phyloP scores from a whole-genome alignment of 805 yeast genomes.

The Candida orba region DNA sequence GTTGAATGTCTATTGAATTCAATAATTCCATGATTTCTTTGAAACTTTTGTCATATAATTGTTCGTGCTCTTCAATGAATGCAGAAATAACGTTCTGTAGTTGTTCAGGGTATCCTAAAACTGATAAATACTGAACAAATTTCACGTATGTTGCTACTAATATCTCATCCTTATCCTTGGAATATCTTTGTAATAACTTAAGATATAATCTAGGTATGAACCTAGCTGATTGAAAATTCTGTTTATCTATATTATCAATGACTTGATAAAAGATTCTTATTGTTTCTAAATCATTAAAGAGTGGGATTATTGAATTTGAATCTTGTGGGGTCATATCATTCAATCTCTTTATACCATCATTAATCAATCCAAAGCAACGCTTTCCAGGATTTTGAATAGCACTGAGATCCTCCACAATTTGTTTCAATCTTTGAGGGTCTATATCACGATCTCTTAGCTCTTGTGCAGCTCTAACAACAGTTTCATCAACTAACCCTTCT shows the following conservation, averaged over 20 bases:
- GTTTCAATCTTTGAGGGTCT: background rate
- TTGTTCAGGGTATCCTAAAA: slow-evolving; percentile 11
- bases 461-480: slow-evolving; percentile 6
- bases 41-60: slow-evolving; percentile 1
- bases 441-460: slow-evolving; percentile 6
- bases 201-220: slow-evolving; percentile 20
- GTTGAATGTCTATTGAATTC: background rate
- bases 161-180: slow-evolving; percentile 1
- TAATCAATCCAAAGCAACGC: slow-evolving; percentile 8
- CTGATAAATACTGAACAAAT: slow-evolving; percentile 13
- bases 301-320: slow-evolving; percentile 6
- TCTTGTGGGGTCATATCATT: slow-evolving; percentile 1
- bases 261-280: slow-evolving; percentile 8
- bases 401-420: slow-evolving; percentile 1
- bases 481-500: slow-evolving; percentile 4
- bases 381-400: background rate
- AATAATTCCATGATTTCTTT: slow-evolving; percentile 3
- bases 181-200: slow-evolving; percentile 9
- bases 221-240: slow-evolving; percentile 18
- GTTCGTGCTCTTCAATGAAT: background rate
- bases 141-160: slow-evolving; percentile 6
- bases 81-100: background rate
- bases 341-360: slow-evolving; percentile 15
- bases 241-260: slow-evolving; percentile 5
- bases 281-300: slow-evolving; percentile 5